Evolutionary conservation across 2,329 filamentous ascomycete genomes (phyloP), one percentile per base, ranked within the genome.

Genomic region (Cercospora beticola): DNA sequence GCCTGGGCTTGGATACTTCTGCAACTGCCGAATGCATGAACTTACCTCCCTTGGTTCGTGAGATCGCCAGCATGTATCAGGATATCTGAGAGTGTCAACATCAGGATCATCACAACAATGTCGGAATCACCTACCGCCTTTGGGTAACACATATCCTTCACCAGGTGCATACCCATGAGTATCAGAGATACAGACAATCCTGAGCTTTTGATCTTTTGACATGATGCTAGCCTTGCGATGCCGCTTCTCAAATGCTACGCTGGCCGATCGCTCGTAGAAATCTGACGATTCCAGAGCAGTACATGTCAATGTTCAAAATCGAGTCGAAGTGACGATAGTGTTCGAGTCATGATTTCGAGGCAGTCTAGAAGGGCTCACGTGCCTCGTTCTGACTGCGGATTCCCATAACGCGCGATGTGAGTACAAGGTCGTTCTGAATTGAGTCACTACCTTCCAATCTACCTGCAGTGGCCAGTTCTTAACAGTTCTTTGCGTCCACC

Each of bases 31-130:
- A 30, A 30, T 30, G 28, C 28, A 30, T 7, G 4, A 30, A 30
- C 28, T 30, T 1, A 30, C 58, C 58, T 89, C 16, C 91, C 91
- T 76, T 90, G 88, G 76, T 92, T 93, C 3, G 90, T 92, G 72
- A 94, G 79, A 76, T 94, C 91, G 6, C 91, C 91, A 1, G 91
- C 90, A 76, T 93, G 90, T 61, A 93, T 88, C 36, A 94, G 83
- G 8, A 94, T 86, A 76, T 94, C 90, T 14, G 86, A 4, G 6
- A 18, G 5, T 3, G 23, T 54, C 9, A 54, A 26, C n/a, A 54
- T 5, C 4, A 5, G 6, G 3, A 5, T 12, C 23, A 56, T n/a
- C 23, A 56, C 52, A 26, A 12, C 28, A 56, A n/a, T 5, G 18
- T 23, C 16, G 4, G 8, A 10, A 16, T 16, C 4, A 66, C 64